phyloP scores from a whole-genome alignment of 352 stramenopile genomes.

The Phytophthora ohioensis region DNA sequence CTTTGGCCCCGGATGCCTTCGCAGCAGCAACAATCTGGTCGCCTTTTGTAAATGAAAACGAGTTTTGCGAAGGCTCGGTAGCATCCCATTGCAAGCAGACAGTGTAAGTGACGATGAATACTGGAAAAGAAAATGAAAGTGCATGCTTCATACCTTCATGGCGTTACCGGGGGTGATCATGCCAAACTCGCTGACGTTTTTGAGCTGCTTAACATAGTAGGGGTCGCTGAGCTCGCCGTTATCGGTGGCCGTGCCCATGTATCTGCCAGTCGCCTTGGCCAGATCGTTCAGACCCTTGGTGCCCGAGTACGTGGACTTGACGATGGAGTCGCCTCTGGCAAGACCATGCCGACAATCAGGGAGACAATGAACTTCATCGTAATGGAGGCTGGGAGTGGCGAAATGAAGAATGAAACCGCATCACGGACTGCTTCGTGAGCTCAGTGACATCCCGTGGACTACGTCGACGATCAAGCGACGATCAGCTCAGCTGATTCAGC shows the following conservation, averaged over 20 bases:
- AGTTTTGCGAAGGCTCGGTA: slow-evolving; percentile 22
- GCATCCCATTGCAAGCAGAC: slow-evolving; percentile 22
- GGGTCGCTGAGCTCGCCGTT: slow-evolving; percentile 21
- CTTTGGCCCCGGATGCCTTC: slow-evolving; percentile 21
- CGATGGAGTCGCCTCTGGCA: slow-evolving; percentile 18
- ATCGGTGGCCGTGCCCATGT: slow-evolving; percentile 32
- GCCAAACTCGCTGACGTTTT: slow-evolving; percentile 27
- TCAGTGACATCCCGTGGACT: slow-evolving; percentile 5
- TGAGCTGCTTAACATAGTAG: slow-evolving; percentile 25
- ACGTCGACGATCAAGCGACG: slow-evolving; percentile 5
- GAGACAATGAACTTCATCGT: slow-evolving; percentile 15
- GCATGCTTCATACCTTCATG: slow-evolving; percentile 27
- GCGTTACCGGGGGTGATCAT: slow-evolving; percentile 32
- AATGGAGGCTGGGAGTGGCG: neutral
- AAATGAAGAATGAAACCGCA: slow-evolving; percentile 7
- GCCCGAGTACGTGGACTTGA: slow-evolving; percentile 36
- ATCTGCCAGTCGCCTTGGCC: slow-evolving; percentile 23
- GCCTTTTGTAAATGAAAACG: slow-evolving; percentile 23
- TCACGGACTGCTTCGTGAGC: slow-evolving; percentile 10
- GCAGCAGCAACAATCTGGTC: slow-evolving; percentile 28
- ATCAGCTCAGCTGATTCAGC: slow-evolving; percentile 1
- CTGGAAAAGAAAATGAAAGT: neutral
- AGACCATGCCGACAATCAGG: slow-evolving; percentile 6
- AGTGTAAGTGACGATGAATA: slow-evolving; percentile 3
- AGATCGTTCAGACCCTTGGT: slow-evolving; percentile 27